Conservation (phyloP, 2,329 filamentous ascomycete genomes). For the Sclerotinia sclerotiorum region DNA sequence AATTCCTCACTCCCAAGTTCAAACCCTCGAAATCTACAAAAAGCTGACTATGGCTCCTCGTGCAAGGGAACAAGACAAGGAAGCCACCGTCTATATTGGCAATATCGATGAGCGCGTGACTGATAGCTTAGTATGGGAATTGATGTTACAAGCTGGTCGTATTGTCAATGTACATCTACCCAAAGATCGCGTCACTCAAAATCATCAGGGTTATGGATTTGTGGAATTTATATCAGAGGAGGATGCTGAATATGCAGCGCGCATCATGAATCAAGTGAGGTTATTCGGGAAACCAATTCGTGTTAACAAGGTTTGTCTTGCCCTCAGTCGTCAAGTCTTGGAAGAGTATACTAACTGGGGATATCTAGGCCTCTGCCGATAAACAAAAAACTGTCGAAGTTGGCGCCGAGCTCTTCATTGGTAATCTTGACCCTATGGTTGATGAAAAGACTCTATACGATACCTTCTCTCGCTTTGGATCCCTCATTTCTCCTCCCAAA, state of each 20-base stretch:
- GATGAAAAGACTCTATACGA: slow-evolving; percentile 96
- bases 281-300: slow-evolving; percentile 92
- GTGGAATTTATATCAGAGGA: slow-evolving; percentile 96
- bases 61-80: slow-evolving; percentile 92
- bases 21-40: slow-evolving; percentile 16
- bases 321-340: background rate
- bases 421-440: slow-evolving; percentile 90
- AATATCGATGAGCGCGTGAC: slow-evolving; percentile 97
- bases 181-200: slow-evolving; percentile 95
- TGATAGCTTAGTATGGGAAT: slow-evolving; percentile 89
- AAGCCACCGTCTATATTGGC: slow-evolving; percentile 95
- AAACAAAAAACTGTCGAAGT: slow-evolving; percentile 93
- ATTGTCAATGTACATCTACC: slow-evolving; percentile 98
- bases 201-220: slow-evolving; percentile 97
- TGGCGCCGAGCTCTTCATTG: slow-evolving; percentile 94
- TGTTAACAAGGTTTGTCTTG: slow-evolving; percentile 76
- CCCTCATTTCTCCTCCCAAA: slow-evolving; percentile 80
- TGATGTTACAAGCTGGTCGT: slow-evolving; percentile 96
- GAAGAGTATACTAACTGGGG: background rate
- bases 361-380: slow-evolving; percentile 67
- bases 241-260: slow-evolving; percentile 93
- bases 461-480: slow-evolving; percentile 89
- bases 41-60: slow-evolving; percentile 32
- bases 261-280: slow-evolving; percentile 94
- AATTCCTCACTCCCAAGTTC: slow-evolving; percentile 1